Conservation (phyloP, 2,329 filamentous ascomycete genomes). For the Apiospora sp. region DNA sequence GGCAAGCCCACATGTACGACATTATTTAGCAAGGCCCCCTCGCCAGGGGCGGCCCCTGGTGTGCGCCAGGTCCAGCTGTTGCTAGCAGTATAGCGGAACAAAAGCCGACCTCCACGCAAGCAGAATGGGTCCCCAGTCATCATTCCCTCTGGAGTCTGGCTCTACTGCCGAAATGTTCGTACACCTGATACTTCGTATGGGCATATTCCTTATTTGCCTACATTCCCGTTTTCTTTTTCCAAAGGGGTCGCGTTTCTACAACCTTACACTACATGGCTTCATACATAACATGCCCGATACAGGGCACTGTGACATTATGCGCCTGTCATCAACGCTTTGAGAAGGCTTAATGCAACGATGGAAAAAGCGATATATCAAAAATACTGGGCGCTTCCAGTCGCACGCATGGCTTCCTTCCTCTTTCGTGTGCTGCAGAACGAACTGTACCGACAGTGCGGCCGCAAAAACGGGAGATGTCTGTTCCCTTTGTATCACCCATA, state of each 20-base stretch:
- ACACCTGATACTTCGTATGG: not conserved
- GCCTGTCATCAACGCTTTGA: not conserved
- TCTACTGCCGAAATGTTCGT: not conserved
- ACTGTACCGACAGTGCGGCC: not conserved
- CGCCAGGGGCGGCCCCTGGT: not conserved
- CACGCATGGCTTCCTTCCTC: not conserved
- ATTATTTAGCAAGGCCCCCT: not conserved
- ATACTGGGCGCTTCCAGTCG: not conserved
- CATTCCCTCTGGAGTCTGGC: not conserved
- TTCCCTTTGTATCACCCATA: not conserved
- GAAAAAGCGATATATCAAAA: not conserved
- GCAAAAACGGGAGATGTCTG: not conserved
- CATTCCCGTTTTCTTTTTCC: not conserved
- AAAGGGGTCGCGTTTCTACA: not conserved
- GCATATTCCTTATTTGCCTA: not conserved
- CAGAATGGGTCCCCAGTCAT: not conserved
- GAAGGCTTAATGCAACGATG: not conserved
- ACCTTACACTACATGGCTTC: not conserved
- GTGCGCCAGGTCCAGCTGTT: not conserved
- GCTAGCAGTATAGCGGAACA: not conserved
- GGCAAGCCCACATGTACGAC: conserved; percentile 9
- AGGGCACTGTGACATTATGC: not conserved
- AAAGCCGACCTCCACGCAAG: not conserved
- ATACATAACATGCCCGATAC: not conserved
- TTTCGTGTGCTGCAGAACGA: not conserved